These are phyloP conservation scores for Fistulina hepatica DNA, from an alignment of 1,284 basidiomycete genomes.

Conservation along the genomic window DNA sequence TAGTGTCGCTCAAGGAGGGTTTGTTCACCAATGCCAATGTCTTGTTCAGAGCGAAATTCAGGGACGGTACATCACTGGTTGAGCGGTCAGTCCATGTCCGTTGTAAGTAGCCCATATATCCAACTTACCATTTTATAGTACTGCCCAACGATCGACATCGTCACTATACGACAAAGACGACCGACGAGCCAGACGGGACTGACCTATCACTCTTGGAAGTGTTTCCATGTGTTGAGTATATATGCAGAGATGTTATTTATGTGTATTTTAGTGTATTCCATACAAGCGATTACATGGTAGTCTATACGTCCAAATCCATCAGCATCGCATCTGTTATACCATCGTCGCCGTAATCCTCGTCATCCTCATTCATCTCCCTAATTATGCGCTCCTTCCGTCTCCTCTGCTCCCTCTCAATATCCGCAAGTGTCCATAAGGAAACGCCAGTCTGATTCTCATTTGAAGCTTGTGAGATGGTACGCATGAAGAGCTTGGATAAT, in stretches of 20 bases:
- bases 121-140: too few species aligned
- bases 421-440: slow-evolving; percentile 87
- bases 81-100: too few species aligned
- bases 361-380: slow-evolving; percentile 34
- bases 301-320: slow-evolving; percentile 41
- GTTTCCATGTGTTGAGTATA: too few species aligned
- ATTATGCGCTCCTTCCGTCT: slow-evolving; percentile 54
- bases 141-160: too few species aligned
- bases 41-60: slow-evolving; percentile 85
- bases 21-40: slow-evolving; percentile 98
- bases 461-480: slow-evolving; percentile 94
- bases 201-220: too few species aligned
- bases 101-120: too few species aligned
- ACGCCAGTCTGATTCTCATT: slow-evolving; percentile 93
- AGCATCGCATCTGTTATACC: slow-evolving; percentile 63
- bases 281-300: too few species aligned
- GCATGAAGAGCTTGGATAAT: slow-evolving; percentile 93
- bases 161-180: too few species aligned
- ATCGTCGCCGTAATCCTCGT: slow-evolving; percentile 58
- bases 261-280: too few species aligned
- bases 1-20: slow-evolving; percentile 95
- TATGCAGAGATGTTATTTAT: too few species aligned
- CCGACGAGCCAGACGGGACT: too few species aligned
- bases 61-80: slow-evolving; percentile 87
- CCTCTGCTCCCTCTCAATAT: slow-evolving; percentile 72